These are phyloP conservation scores for Trichosphaerium sp. DNA, from an alignment of 78 protist species.

Conservation along the genomic window DNA sequence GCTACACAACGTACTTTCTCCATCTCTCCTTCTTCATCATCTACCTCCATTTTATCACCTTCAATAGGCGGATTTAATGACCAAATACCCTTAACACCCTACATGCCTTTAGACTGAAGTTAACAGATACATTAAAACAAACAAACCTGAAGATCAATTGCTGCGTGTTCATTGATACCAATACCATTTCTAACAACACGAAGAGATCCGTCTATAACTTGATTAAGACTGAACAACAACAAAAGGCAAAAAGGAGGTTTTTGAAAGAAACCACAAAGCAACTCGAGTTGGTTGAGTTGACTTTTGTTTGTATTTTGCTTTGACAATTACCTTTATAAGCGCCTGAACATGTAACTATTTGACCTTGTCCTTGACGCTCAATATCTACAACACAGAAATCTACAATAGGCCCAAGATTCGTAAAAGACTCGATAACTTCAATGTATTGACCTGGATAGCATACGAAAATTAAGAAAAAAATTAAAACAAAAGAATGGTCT, in stretches of 20 bases:
- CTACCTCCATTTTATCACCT: not conserved
- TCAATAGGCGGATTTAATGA: not conserved
- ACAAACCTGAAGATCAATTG: constrained; percentile 59
- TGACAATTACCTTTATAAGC: constrained; percentile 51
- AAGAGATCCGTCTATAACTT: constrained; percentile 72
- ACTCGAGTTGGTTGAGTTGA: too few relatives aligned
- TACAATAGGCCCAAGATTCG: constrained; percentile 79
- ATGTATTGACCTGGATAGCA: too few relatives aligned
- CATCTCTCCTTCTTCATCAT: not conserved
- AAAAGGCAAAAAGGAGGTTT: too few relatives aligned
- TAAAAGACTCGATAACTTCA: constrained; percentile 22
- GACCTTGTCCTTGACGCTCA: constrained; percentile 76
- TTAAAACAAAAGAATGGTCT: not conserved
- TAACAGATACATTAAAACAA: too few relatives aligned
- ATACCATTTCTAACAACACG: constrained; percentile 82
- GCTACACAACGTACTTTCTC: too few relatives aligned
- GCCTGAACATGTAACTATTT: constrained; percentile 83
- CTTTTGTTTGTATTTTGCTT: too few relatives aligned
- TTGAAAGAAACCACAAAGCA: too few relatives aligned
- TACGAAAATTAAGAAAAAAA: not conserved
- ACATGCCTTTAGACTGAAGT: too few relatives aligned
- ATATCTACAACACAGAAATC: constrained; percentile 69
- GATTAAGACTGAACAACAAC: too few relatives aligned
- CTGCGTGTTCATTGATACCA: constrained; percentile 78
- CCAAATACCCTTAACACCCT: constrained; percentile 49